A percentile compares a stretch with the other conserved stretches of the same genome.
Conservation (phyloP, 352 stramenopile species). For the Globisporangium camurandrum region DNA sequence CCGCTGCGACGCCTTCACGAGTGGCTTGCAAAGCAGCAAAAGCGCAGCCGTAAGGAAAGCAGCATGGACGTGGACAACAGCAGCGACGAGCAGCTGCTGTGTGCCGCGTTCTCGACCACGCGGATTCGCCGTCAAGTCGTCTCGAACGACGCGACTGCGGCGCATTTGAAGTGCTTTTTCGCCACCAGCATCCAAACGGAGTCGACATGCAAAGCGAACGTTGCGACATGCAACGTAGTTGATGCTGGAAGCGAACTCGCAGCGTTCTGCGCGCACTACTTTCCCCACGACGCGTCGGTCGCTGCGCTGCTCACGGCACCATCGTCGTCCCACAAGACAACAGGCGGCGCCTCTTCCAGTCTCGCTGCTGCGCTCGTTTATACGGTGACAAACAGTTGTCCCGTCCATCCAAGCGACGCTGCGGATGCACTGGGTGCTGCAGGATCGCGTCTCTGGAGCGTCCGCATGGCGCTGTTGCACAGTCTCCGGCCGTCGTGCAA, state of each 20-base stretch:
- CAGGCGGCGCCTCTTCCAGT: too few relatives aligned
- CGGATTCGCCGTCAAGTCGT: too few relatives aligned
- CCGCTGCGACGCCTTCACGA: constrained; percentile 17
- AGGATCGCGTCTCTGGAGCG: constrained; percentile 24
- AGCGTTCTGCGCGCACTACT: constrained; percentile 8
- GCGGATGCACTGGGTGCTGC: too few relatives aligned
- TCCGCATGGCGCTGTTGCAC: constrained; percentile 45
- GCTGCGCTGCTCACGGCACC: background rate
- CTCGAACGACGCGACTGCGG: background rate
- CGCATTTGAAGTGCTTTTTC: constrained; percentile 9
- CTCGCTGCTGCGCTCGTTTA: background rate
- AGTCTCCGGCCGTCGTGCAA: constrained; percentile 33
- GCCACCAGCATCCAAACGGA: background rate
- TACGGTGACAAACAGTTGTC: background rate
- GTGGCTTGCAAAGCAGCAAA: constrained; percentile 21
- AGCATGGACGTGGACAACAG: constrained; percentile 13
- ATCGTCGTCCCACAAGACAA: too few relatives aligned
- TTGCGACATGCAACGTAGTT: background rate
- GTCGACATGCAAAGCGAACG: background rate
- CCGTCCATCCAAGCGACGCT: background rate
- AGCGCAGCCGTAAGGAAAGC: background rate
- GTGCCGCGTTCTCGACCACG: constrained; percentile 29
- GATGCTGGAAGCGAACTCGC: constrained; percentile 1
- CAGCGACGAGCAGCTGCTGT: constrained; percentile 31
- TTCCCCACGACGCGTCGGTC: background rate